A percentile compares a stretch with the other conserved stretches of the same genome.
phyloP scores from a whole-genome alignment of 2,329 filamentous ascomycete species.

The Arachnomyces sp. region DNA sequence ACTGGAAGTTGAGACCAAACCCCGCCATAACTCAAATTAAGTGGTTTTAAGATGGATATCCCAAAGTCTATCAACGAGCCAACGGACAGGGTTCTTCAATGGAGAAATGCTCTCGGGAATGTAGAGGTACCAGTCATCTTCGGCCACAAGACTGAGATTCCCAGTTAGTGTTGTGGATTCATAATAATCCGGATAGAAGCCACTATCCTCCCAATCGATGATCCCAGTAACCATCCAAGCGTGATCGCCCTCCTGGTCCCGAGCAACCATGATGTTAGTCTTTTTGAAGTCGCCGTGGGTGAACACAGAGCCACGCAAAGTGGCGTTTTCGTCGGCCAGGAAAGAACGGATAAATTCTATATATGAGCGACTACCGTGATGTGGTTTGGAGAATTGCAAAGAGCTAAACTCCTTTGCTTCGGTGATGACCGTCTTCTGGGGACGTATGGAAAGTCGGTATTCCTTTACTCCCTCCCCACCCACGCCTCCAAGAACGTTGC shows the following conservation, averaged over 20 bases:
- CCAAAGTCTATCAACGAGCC: slow-evolving; percentile 11
- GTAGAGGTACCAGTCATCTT: slow-evolving; percentile 24
- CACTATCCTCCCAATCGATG: slow-evolving; percentile 25
- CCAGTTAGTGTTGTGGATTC: slow-evolving; percentile 19
- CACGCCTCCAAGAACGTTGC: slow-evolving; percentile 16
- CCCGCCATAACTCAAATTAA: too few relatives aligned
- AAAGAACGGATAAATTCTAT: slow-evolving; percentile 18
- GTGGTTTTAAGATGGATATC: background rate
- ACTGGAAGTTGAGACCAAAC: too few relatives aligned
- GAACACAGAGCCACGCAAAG: slow-evolving; percentile 8
- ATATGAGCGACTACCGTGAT: slow-evolving; percentile 16
- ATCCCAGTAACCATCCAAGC: slow-evolving; percentile 18
- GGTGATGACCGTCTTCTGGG: slow-evolving; percentile 16
- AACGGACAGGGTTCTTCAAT: slow-evolving; percentile 4
- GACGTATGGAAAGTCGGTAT: slow-evolving; percentile 13
- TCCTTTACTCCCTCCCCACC: slow-evolving; percentile 22
- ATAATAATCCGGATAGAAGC: slow-evolving; percentile 24
- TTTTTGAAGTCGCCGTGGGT: slow-evolving; percentile 10
- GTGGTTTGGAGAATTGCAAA: slow-evolving; percentile 17
- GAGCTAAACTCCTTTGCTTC: slow-evolving; percentile 14
- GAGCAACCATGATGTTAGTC: slow-evolving; percentile 10
- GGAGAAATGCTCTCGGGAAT: slow-evolving; percentile 20
- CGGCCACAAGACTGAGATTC: slow-evolving; percentile 13
- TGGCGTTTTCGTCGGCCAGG: slow-evolving; percentile 9
- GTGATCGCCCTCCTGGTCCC: slow-evolving; percentile 6